Conservation (phyloP, 768 basidiomycete genomes). For the Serendipita vermifera region DNA sequence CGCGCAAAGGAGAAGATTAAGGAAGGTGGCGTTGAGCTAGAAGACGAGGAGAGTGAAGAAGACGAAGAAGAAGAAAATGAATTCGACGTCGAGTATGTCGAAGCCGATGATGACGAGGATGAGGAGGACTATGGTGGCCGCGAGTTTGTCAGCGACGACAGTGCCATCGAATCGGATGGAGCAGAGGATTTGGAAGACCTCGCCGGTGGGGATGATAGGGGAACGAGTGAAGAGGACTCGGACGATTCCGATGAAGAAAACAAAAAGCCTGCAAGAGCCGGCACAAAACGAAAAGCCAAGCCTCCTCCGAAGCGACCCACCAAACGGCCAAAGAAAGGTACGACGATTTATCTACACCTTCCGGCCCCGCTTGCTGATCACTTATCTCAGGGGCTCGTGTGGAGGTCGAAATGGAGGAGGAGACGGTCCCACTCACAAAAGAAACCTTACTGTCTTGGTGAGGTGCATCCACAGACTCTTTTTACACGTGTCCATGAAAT, state of each 20-base stretch:
- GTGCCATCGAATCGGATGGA: conserved; percentile 25
- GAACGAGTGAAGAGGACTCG: conserved; percentile 27
- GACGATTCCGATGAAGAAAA: conserved; percentile 20
- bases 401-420: conserved; percentile 95
- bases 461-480: not conserved
- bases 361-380: conserved; percentile 1
- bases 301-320: conserved; percentile 33
- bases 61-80: conserved; percentile 46
- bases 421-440: conserved; percentile 43
- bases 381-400: conserved; percentile 61
- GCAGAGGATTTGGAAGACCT: conserved; percentile 47
- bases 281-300: conserved; percentile 58
- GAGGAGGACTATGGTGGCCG: conserved; percentile 43
- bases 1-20: conserved; percentile 26
- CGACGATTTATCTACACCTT: conserved; percentile 38
- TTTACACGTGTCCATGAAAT: not conserved
- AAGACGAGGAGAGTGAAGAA: conserved; percentile 37
- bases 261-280: conserved; percentile 23
- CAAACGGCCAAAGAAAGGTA: conserved; percentile 46
- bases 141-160: conserved; percentile 66
- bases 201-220: conserved; percentile 23
- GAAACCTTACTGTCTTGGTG: conserved; percentile 23
- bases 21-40: conserved; percentile 32
- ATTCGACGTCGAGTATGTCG: conserved; percentile 32
- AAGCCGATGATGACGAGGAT: conserved; percentile 49